Base-by-base conservation (phyloP, 2,329 filamentous ascomycete genomes). In the Apiospora rasikravindrae region DNA sequence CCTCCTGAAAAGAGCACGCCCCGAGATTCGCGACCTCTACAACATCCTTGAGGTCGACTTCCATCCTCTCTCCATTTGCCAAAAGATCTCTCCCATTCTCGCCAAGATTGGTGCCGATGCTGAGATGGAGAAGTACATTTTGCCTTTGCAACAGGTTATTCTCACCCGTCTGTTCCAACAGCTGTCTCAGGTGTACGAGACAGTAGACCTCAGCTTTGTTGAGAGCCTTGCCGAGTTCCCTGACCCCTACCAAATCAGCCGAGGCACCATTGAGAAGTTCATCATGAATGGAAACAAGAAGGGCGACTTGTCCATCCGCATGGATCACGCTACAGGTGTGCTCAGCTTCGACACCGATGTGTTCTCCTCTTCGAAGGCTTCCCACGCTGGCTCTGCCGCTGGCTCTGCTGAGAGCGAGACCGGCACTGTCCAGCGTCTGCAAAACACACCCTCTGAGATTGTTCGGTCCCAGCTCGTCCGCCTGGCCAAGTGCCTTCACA, bases 221-320 rank as follows among this genome's bases (percentile, higher is more conserved):
- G 93, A 98, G 82, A 92, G 94, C 79, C 92, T 99, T 71, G 96
- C 96, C 74, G 90, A 96, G 80, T 99, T 99, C 88, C 96, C 96
- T 13, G 95, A 97, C 82, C 94, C 96, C 57, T 98, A 97, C 89
- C 93, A 98, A 85, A 95, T 98, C 77, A 93, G 90, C 75, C 92
- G 93, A 70, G 91, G 92, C 76, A 97, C 94, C 74, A 97, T 99
- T 77, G 96, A 99, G 88, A 99, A 98, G 87, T 99, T 99, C 88
- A 98, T 99, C 88, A 99, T 99, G 96, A 99, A 99, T 84, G 96
- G 96, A 75, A 98, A 97, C 90, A 99, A 99, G 91, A 99, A 99
- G 90, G 96, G 96, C 72, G 96, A 99, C 79, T 89, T 99, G 66
- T 93, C 96, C 70, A 97, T 99, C 78, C 95, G 96, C 74, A 94